Base-by-base conservation (phyloP, 1,139 yeast genomes). In the Geotrichum phurueaensis region DNA sequence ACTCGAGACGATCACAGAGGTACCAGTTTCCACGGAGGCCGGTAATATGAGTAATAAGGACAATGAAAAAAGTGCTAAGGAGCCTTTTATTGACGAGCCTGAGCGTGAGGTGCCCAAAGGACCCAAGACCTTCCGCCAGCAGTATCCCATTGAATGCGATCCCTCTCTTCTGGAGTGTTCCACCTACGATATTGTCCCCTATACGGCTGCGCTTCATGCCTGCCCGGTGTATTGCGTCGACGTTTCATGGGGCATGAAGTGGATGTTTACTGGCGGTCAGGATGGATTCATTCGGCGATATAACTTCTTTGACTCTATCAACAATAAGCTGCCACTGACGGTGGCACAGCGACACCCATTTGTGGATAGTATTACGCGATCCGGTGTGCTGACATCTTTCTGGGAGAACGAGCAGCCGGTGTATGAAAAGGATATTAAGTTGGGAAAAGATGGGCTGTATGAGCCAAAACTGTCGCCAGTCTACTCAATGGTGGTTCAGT, bases 381-480 rank as follows among this genome's bases (percentile, higher is more conserved):
- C 57, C 25, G 52, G 57, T 39, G 87, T 89, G 1, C 76, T 92
- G 15, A 74, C 82, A 39, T 86, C 96, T 0, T 94, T 90, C 74
- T 94, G 98, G 97, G 98, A 92, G 70, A 95, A 94, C 72, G 99
- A 92, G 73, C 89, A 90, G 69, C 97, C 97, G 0, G 77, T 83
- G 64, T 69, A 70, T 68, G 66, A 79, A 76, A 75, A 84, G 76
- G 66, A 81, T 72, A 71, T 72, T 47, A 75, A 76, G 60, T 63
- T 74, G 13, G 74, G 77, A 53, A 82, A 81, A 64, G 78, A 75
- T 49, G 74, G 73, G 18, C 60, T 68, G 36, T 75, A 71, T 61
- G 71, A 67, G 58, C 78, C 78, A 48, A 65, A 66, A 60, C 75
- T 85, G 7, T 88, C 94, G 47, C 97, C 98, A 0, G 97, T 92